phyloP scores from a whole-genome alignment of 2,329 filamentous ascomycete species.

The Aureobasidium sp. region DNA sequence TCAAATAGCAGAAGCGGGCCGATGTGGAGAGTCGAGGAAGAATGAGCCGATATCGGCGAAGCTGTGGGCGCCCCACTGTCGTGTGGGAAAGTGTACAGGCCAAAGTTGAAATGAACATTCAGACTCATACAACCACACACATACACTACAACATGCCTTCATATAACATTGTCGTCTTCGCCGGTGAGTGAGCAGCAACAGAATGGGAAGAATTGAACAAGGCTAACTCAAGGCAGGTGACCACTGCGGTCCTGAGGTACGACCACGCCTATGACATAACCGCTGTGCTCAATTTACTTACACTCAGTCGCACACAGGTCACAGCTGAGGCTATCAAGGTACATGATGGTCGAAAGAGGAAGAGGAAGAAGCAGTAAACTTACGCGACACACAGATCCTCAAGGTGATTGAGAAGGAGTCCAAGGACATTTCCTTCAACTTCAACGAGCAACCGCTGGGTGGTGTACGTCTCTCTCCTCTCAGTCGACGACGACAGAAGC shows the following conservation, averaged over 20 bases:
- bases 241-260: constrained; percentile 77
- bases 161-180: constrained; percentile 74
- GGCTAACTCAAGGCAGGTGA: constrained; percentile 37
- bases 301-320: constrained; percentile 46
- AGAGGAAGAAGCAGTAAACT: neutral
- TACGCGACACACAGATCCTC: constrained; percentile 52
- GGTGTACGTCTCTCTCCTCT: constrained; percentile 49
- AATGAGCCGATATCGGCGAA: neutral
- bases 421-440: constrained; percentile 71
- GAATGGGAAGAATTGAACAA: neutral
- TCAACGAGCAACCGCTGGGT: constrained; percentile 82
- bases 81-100: neutral
- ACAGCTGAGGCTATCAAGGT: constrained; percentile 81
- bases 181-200: constrained; percentile 34
- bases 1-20: neutral
- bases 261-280: constrained; percentile 19
- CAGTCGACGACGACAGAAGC: constrained; percentile 6
- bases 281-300: constrained; percentile 10
- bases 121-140: constrained; percentile 8
- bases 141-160: constrained; percentile 49
- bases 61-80: constrained; percentile 5
- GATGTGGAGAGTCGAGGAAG: neutral
- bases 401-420: constrained; percentile 66
- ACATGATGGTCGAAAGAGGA: constrained; percentile 17
- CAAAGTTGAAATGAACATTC: neutral